phyloP scores from a whole-genome alignment of 176 grass and related monocot species.

The Avena sativa region DNA sequence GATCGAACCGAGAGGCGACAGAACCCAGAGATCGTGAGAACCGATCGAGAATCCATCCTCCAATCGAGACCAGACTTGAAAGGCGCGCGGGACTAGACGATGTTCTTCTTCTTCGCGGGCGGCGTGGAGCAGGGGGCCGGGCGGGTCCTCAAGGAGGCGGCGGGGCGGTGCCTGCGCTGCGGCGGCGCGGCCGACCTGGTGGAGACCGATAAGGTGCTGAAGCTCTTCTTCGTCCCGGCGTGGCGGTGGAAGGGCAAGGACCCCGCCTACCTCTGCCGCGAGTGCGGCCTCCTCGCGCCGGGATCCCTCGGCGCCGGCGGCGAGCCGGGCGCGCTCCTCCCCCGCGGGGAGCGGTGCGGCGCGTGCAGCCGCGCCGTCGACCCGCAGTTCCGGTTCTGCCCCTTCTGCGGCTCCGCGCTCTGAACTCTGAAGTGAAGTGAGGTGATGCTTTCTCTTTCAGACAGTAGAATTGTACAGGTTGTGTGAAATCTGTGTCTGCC shows the following conservation, averaged over 20 bases:
- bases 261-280: conserved; percentile 76
- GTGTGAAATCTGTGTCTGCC: neutral
- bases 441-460: neutral
- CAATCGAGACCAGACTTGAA: neutral
- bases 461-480: neutral
- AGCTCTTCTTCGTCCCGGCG: conserved; percentile 86
- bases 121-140: conserved; percentile 68
- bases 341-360: conserved; percentile 44
- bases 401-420: conserved; percentile 79
- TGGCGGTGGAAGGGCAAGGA: conserved; percentile 73
- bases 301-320: conserved; percentile 45
- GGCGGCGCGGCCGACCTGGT: conserved; percentile 76
- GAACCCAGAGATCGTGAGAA: neutral
- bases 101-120: conserved; percentile 95
- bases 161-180: conserved; percentile 80
- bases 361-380: conserved; percentile 77
- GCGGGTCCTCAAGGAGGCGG: conserved; percentile 73
- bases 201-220: conserved; percentile 82
- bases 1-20: neutral
- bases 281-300: conserved; percentile 77
- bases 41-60: neutral
- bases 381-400: conserved; percentile 88
- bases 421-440: conserved; percentile 54
- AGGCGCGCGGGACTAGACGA: neutral
- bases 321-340: conserved; percentile 26